Evolutionary conservation across 1,284 basidiomycete genomes (phyloP).

Genomic region (Porogramme epimiltina): DNA sequence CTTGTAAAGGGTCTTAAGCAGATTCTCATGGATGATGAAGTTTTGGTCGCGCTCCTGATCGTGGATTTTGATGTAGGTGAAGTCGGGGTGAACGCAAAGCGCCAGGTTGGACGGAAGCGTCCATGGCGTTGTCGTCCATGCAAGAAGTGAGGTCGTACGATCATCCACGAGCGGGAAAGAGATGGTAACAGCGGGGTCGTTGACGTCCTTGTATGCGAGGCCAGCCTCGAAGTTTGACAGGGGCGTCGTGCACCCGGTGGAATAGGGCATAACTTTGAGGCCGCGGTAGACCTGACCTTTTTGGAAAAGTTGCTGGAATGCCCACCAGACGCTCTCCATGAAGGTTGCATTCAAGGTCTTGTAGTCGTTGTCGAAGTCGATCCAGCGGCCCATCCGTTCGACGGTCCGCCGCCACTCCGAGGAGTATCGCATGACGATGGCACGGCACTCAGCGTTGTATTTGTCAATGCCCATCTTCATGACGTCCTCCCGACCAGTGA

Average conservation of each 20-base stretch:
- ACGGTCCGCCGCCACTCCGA: slow-evolving; percentile 94
- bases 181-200: slow-evolving; percentile 94
- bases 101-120: slow-evolving; percentile 96
- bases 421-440: slow-evolving; percentile 98
- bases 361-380: slow-evolving; percentile 99
- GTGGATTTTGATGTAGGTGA: slow-evolving; percentile 96
- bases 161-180: slow-evolving; percentile 94
- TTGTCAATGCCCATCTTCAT: slow-evolving; percentile 95
- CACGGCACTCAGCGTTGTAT: slow-evolving; percentile 96
- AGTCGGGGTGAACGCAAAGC: slow-evolving; percentile 95
- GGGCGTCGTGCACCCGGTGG: slow-evolving; percentile 94
- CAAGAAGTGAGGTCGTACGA: slow-evolving; percentile 87
- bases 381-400: slow-evolving; percentile 99
- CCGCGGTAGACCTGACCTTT: slow-evolving; percentile 96
- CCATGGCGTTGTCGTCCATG: slow-evolving; percentile 99
- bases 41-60: slow-evolving; percentile 88
- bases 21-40: slow-evolving; percentile 91
- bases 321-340: slow-evolving; percentile 99
- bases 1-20: slow-evolving; percentile 93
- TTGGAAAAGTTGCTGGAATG: slow-evolving; percentile 91
- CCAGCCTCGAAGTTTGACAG: slow-evolving; percentile 99
- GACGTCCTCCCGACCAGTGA: slow-evolving; percentile 93
- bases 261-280: slow-evolving; percentile 97
- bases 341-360: slow-evolving; percentile 93
- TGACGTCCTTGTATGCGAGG: slow-evolving; percentile 90